Base-by-base conservation (phyloP, 345 rosid genomes). In the Camelina neglecta region DNA sequence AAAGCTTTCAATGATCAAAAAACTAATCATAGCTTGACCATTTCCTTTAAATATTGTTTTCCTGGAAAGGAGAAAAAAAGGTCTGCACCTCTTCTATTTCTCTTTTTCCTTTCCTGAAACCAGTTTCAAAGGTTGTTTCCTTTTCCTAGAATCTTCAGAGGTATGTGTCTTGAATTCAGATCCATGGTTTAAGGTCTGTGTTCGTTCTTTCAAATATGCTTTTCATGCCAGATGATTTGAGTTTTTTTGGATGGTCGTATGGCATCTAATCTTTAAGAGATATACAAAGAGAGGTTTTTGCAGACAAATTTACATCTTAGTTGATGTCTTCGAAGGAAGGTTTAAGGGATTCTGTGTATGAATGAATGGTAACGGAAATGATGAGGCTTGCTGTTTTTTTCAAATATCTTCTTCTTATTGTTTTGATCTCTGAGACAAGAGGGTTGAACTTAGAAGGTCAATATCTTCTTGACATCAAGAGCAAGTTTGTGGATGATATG, bases 401-500 rank as follows among this genome's bases (percentile, higher is more conserved):
- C 21, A 33, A 80, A 55, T 42, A 48, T 76, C 73, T 81, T 56
- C 10, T 72, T 55, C 67, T 67, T 59, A 13, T 31, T 4, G 61
- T 59, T 71, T 50, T 78, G 81, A 80, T 81, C 76, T 80, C 63
- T 70, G 86, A 75, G 75, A 72, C 85, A 51, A 55, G 68, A 57
- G 97, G 90, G 64, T 77, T 88, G 11, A 86, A 84, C 73, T 45
- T 65, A 66, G 98, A 93, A 81, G 96, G 93, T 62, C 92, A 85
- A 58, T 60, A 45, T 76, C 94, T 93, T 55, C 74, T 91, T 7
- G 88, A 84, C 13, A 81, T 93, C 48, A 91, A 88, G 82, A 76
- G 74, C 69, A 73, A 73, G 47, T 64, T 93, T 47, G 76, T 80
- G 67, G 97, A 86, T 82, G 62, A 73, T 2, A 59, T 69, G 73